Percentiles rank a stretch among this genome's conserved stretches.
phyloP scores from a whole-genome alignment of 768 basidiomycete species.

The Pisolithus orientalis region DNA sequence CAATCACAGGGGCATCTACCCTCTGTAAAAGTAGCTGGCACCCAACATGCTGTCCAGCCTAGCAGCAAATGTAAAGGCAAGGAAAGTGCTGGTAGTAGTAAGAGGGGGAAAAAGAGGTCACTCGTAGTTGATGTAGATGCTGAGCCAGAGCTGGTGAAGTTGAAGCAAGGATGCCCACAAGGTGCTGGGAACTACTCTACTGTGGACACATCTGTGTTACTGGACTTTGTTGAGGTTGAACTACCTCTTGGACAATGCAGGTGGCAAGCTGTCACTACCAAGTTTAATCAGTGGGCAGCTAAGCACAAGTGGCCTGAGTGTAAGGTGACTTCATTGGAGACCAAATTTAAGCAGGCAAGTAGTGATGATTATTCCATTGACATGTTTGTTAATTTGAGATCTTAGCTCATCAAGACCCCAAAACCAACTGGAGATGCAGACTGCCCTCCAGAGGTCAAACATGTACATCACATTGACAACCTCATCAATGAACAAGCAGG shows the following conservation, averaged over 20 bases:
- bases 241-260: constrained; percentile 1
- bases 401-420: constrained; percentile 14
- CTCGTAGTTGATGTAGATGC: not conserved
- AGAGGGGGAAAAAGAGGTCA: not conserved
- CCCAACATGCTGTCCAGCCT: not conserved
- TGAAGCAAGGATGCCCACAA: not conserved
- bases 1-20: not conserved
- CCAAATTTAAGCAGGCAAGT: constrained; percentile 20
- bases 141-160: not conserved
- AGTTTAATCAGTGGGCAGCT: not conserved
- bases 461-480: constrained; percentile 21
- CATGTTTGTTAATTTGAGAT: not conserved
- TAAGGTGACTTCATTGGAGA: constrained; percentile 7
- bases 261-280: not conserved
- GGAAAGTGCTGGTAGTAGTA: not conserved
- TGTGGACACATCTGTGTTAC: not conserved
- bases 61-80: constrained; percentile 1
- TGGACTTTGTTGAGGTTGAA: not conserved
- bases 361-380: not conserved
- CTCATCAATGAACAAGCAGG: constrained; percentile 20
- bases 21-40: not conserved
- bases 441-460: constrained; percentile 15
- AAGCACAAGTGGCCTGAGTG: not conserved
- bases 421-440: constrained; percentile 22
- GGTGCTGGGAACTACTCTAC: constrained; percentile 1